Evolutionary conservation across 2,329 filamentous ascomycete species (phyloP).

Genomic region (Knufia petricola): DNA sequence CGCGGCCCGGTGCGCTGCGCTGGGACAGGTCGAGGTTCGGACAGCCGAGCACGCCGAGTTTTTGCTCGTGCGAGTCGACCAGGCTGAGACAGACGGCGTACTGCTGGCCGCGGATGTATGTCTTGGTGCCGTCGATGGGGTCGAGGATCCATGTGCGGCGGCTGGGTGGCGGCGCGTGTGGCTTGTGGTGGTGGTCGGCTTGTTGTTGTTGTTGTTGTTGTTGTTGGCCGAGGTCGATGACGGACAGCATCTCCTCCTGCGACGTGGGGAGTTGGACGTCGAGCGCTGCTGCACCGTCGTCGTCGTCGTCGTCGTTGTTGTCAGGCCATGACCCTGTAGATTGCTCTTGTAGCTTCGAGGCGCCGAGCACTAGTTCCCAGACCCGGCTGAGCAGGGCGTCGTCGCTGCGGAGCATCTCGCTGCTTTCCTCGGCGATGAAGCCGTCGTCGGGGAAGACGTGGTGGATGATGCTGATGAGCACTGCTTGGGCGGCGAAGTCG

Average conservation of each 20-base stretch:
- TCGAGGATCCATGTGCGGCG: slow-evolving; percentile 53
- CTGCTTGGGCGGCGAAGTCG: slow-evolving; percentile 54
- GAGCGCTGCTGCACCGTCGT: neutral
- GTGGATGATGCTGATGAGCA: slow-evolving; percentile 50
- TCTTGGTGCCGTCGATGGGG: slow-evolving; percentile 55
- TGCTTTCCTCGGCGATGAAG: slow-evolving; percentile 55
- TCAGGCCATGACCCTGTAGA: slow-evolving; percentile 22
- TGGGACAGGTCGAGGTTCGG: slow-evolving; percentile 40
- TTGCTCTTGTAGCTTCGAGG: slow-evolving; percentile 28
- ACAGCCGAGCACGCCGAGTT: slow-evolving; percentile 51
- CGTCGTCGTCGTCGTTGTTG: no score
- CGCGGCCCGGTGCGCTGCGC: neutral
- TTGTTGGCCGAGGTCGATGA: slow-evolving; percentile 53
- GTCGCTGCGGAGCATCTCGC: slow-evolving; percentile 43
- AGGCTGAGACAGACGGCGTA: slow-evolving; percentile 54
- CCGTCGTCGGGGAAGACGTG: slow-evolving; percentile 44
- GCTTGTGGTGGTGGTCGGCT: slow-evolving; percentile 24
- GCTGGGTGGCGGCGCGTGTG: slow-evolving; percentile 29
- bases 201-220: no score
- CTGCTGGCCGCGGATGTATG: slow-evolving; percentile 52
- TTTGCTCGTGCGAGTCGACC: slow-evolving; percentile 47
- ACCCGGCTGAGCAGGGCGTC: slow-evolving; percentile 42
- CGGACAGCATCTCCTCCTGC: slow-evolving; percentile 48
- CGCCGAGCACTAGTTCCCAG: slow-evolving; percentile 43
- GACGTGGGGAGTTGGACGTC: slow-evolving; percentile 29